Conservation (phyloP, 2,329 filamentous ascomycete species). For the Talaromyces islandicus region DNA sequence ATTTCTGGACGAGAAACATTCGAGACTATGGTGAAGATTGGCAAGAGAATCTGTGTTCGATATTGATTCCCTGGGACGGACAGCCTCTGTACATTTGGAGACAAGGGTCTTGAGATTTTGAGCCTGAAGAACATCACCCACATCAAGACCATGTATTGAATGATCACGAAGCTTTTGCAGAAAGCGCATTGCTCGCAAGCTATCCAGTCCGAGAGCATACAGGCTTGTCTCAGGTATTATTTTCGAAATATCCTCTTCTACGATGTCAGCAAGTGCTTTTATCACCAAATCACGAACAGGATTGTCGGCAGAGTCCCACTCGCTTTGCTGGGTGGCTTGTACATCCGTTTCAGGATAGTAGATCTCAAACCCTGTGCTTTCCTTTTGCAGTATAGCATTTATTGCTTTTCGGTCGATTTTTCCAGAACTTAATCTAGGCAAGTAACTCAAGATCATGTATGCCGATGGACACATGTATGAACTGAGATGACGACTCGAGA, state of each 20-base stretch:
- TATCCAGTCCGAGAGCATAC: slow-evolving; percentile 28
- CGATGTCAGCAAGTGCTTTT: not conserved
- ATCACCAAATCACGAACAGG: not conserved
- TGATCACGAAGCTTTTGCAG: slow-evolving; percentile 25
- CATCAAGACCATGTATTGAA: slow-evolving; percentile 18
- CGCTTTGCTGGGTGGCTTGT: not conserved
- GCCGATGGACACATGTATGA: slow-evolving; percentile 21
- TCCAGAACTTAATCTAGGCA: slow-evolving; percentile 21
- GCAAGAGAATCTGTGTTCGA: not conserved
- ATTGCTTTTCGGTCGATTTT: slow-evolving; percentile 23
- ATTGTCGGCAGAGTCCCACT: not conserved
- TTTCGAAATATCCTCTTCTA: not conserved
- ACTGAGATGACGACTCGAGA: slow-evolving; percentile 13
- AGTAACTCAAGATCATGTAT: slow-evolving; percentile 16
- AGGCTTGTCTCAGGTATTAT: slow-evolving; percentile 16
- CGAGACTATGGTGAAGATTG: not conserved
- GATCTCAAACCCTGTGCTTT: not conserved
- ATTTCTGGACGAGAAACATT: slow-evolving; percentile 16
- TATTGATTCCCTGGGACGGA: not conserved
- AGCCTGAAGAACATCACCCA: slow-evolving; percentile 24
- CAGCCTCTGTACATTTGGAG: slow-evolving; percentile 8
- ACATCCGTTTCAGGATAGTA: not conserved
- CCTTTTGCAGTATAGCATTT: slow-evolving; percentile 6
- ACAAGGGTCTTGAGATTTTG: slow-evolving; percentile 20
- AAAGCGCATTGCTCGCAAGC: slow-evolving; percentile 29